Percentiles rank a stretch among this genome's conserved stretches.
phyloP scores from a whole-genome alignment of 257 asterid species.

The Cordia subcordata region DNA sequence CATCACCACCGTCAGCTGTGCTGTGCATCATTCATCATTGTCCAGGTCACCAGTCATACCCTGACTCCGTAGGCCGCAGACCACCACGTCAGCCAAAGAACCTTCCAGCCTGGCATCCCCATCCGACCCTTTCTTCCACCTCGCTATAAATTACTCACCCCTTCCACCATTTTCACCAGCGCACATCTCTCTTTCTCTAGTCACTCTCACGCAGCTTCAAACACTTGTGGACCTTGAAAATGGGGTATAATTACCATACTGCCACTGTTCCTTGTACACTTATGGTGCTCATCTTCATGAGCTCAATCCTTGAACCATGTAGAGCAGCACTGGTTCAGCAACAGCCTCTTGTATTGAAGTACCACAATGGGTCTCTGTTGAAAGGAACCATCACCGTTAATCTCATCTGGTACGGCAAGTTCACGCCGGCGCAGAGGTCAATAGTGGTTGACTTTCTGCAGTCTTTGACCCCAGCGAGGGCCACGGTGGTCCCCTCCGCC shows the following conservation, averaged over 20 bases:
- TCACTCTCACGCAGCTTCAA: background rate
- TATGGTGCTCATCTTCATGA: slow-evolving; percentile 17
- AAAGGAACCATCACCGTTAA: slow-evolving; percentile 54
- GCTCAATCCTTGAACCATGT: slow-evolving; percentile 18
- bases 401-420: slow-evolving; percentile 62
- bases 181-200: background rate
- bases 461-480: slow-evolving; percentile 28
- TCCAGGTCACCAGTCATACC: slow-evolving; percentile 25
- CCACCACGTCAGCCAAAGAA: slow-evolving; percentile 25
- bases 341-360: slow-evolving; percentile 47
- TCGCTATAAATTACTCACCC: background rate
- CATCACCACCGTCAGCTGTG: no score
- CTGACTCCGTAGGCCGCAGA: slow-evolving; percentile 2
- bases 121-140: slow-evolving; percentile 25
- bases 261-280: background rate
- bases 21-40: no score
- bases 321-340: slow-evolving; percentile 46
- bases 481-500: slow-evolving; percentile 37
- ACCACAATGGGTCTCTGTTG: slow-evolving; percentile 52
- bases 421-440: slow-evolving; percentile 52
- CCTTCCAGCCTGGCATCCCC: slow-evolving; percentile 47
- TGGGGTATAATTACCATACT: background rate
- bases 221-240: slow-evolving; percentile 22
- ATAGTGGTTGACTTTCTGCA: slow-evolving; percentile 56
- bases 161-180: background rate